A percentile compares a stretch with the other conserved stretches of the same genome.
phyloP scores from a whole-genome alignment of 805 yeast genomes.

The Saturnispora halmiae region DNA sequence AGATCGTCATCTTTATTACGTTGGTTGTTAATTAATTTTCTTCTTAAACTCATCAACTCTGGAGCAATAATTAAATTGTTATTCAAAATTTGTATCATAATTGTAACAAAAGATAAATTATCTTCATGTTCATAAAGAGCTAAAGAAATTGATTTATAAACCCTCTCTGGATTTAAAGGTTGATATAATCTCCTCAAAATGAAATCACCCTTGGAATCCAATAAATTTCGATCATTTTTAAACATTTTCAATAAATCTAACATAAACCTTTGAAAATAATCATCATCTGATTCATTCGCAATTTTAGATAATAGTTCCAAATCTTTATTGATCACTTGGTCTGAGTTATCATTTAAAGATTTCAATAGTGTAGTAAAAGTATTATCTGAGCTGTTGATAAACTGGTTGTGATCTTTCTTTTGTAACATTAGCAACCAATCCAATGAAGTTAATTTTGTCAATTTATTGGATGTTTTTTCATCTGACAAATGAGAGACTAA shows the following conservation, averaged over 20 bases:
- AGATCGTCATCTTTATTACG: conserved; percentile 34
- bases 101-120: conserved; percentile 62
- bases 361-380: conserved; percentile 71
- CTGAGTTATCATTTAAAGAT: conserved; percentile 61
- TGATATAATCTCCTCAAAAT: conserved; percentile 78
- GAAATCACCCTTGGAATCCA: conserved; percentile 70
- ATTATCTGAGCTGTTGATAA: conserved; percentile 47
- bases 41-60: conserved; percentile 64
- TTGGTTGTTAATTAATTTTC: conserved; percentile 49
- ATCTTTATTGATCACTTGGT: conserved; percentile 67
- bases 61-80: conserved; percentile 80
- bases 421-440: conserved; percentile 88
- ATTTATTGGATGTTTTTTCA: conserved; percentile 16
- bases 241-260: conserved; percentile 60
- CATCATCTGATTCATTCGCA: conserved; percentile 62
- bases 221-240: conserved; percentile 54
- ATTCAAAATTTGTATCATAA: conserved; percentile 79
- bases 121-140: conserved; percentile 50
- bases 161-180: conserved; percentile 71
- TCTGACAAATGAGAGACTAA: conserved; percentile 46
- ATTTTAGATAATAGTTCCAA: conserved; percentile 65
- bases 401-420: conserved; percentile 51
- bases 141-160: conserved; percentile 70
- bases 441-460: conserved; percentile 71
- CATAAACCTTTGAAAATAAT: conserved; percentile 68